Evolutionary conservation across 2,329 filamentous ascomycete genomes (phyloP).

Genomic region (Arthroderma uncinatum): DNA sequence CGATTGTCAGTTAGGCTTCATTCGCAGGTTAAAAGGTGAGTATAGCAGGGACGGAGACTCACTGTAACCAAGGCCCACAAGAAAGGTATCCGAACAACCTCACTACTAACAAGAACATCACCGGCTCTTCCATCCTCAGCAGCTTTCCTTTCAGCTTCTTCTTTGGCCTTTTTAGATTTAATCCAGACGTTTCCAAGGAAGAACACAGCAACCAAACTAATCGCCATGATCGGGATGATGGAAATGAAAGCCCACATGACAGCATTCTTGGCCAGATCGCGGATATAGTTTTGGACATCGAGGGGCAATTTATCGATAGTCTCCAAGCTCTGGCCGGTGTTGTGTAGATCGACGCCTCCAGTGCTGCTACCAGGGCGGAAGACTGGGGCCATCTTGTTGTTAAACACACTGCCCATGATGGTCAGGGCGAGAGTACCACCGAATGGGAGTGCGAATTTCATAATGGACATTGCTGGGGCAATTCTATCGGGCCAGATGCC

Average conservation of each 20-base stretch:
- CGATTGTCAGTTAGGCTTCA: neutral
- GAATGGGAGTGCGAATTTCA: slow-evolving; percentile 50
- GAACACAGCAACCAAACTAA: slow-evolving; percentile 36
- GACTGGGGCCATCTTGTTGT: slow-evolving; percentile 41
- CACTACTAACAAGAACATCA: slow-evolving; percentile 17
- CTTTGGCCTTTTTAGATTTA: slow-evolving; percentile 21
- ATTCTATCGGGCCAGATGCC: slow-evolving; percentile 50
- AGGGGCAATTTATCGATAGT: slow-evolving; percentile 27
- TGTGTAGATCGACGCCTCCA: slow-evolving; percentile 25
- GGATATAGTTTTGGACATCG: slow-evolving; percentile 29
- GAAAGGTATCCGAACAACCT: slow-evolving; percentile 25
- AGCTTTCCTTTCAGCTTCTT: slow-evolving; percentile 11
- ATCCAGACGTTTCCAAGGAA: slow-evolving; percentile 46
- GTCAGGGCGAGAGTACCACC: slow-evolving; percentile 56
- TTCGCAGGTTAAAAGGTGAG: neutral
- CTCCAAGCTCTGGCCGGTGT: slow-evolving; percentile 28
- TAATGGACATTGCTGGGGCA: slow-evolving; percentile 48
- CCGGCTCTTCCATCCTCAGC: slow-evolving; percentile 7
- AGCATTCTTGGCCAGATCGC: slow-evolving; percentile 41
- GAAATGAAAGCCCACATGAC: slow-evolving; percentile 57
- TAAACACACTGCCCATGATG: slow-evolving; percentile 59
- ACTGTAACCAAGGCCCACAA: slow-evolving; percentile 25
- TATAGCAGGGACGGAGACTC: slow-evolving; percentile 6
- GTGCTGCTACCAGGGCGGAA: slow-evolving; percentile 20
- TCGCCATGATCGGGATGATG: slow-evolving; percentile 48